These are phyloP conservation scores for Podospora anserina DNA, from an alignment of 495 filamentous ascomycete species.

Conservation along the genomic window DNA sequence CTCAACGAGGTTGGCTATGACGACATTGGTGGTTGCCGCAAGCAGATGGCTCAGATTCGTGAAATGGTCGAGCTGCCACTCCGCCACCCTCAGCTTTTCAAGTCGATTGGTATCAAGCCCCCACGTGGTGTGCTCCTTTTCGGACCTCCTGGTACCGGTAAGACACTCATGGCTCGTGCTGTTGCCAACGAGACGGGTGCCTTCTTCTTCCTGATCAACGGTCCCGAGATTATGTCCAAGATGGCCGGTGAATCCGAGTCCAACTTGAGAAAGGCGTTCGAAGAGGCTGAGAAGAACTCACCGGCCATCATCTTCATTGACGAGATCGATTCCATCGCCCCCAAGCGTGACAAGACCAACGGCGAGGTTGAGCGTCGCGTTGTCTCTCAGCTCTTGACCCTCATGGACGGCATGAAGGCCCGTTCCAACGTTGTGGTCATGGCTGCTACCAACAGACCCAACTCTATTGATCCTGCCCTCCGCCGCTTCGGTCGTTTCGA, in stretches of 20 bases:
- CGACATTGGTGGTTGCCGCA: slow-evolving; percentile 98
- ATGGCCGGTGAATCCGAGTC: slow-evolving; percentile 99
- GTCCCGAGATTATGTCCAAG: slow-evolving; percentile 99
- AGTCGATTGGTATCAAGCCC: slow-evolving; percentile 99
- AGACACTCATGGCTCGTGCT: slow-evolving; percentile 97
- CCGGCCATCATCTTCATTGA: slow-evolving; percentile 99
- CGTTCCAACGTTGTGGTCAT: slow-evolving; percentile 98
- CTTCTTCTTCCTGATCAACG: slow-evolving; percentile 99
- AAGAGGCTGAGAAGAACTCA: slow-evolving; percentile 99
- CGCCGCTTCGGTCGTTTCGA: slow-evolving; percentile 98
- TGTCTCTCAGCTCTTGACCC: slow-evolving; percentile 92
- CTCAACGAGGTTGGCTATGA: slow-evolving; percentile 98
- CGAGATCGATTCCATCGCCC: slow-evolving; percentile 97
- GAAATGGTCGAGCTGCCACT: slow-evolving; percentile 97
- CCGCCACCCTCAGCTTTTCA: slow-evolving; percentile 97
- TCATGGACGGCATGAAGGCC: slow-evolving; percentile 99
- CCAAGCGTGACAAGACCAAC: slow-evolving; percentile 99
- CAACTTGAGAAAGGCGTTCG: slow-evolving; percentile 94
- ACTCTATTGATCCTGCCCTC: slow-evolving; percentile 96
- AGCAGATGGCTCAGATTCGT: slow-evolving; percentile 99
- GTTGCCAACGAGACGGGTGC: slow-evolving; percentile 98
- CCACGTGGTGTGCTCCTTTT: slow-evolving; percentile 97
- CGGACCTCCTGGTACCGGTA: slow-evolving; percentile 97
- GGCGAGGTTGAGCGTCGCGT: slow-evolving; percentile 98
- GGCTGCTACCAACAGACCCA: slow-evolving; percentile 96